Evolutionary conservation across 1,139 yeast species (phyloP).

Genomic region (Geotrichum citri-aurantii): DNA sequence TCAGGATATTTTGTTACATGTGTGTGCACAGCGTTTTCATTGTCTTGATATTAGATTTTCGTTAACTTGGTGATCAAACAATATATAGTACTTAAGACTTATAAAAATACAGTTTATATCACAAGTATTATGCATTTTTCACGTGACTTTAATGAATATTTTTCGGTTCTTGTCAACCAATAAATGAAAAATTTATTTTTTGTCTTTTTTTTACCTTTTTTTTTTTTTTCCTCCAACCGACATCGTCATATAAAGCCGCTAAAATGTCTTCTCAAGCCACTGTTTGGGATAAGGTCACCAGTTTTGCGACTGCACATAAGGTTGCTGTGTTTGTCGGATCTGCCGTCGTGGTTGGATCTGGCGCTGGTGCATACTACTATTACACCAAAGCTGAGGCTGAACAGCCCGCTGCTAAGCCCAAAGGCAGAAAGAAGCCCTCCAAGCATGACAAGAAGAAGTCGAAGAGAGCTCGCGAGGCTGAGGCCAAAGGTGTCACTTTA

Average conservation of each 20-base stretch:
- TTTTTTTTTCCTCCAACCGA: conserved; percentile 2
- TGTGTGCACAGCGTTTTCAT: too few relatives aligned
- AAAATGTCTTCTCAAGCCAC: conserved; percentile 15
- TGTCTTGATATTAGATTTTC: too few relatives aligned
- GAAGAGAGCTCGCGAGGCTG: conserved; percentile 20
- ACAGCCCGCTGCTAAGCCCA: conserved; percentile 18
- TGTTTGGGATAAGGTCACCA: conserved; percentile 19
- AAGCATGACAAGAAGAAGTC: conserved; percentile 28
- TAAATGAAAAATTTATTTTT: not conserved
- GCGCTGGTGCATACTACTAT: conserved; percentile 32
- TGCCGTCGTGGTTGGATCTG: conserved; percentile 33
- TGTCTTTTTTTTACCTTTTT: not conserved
- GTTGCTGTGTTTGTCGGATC: conserved; percentile 32
- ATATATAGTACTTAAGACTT: not conserved
- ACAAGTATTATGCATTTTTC: not conserved
- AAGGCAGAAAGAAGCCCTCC: conserved; percentile 28
- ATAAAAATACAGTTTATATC: not conserved
- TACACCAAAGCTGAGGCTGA: conserved; percentile 13
- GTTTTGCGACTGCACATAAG: conserved; percentile 28
- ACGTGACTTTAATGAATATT: not conserved
- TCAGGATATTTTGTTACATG: too few relatives aligned
- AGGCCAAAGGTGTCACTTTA: not conserved
- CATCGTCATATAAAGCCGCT: not conserved
- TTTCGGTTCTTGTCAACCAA: not conserved
- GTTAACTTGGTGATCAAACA: too few relatives aligned